Evolutionary conservation across 495 filamentous ascomycete genomes (phyloP), one percentile per base, ranked within the genome.

Genomic region (Penicillium chermesinum): DNA sequence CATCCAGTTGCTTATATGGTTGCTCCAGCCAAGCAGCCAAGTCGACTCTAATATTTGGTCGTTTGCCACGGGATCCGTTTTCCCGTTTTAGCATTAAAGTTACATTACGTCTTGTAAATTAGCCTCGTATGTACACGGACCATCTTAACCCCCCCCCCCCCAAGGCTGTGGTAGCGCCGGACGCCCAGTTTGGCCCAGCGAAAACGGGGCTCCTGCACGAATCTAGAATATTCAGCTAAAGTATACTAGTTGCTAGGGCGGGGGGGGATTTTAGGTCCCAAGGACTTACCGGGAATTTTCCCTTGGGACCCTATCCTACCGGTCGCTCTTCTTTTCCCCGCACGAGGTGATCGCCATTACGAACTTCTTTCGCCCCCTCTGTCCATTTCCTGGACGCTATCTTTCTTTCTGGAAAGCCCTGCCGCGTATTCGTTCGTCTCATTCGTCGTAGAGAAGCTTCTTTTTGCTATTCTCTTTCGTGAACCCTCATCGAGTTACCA

Each of bases 71-170:
- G 57, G 57, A 55, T 54, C 48, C 15, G 40, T 54, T 60, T 57
- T 32, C 57, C 53, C 25, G 41, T 59, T 60, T 46, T 12, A 55
- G 57, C 18, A 21, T 35, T 21, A 16, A 34, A 48, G 49, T 52
- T 49, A 49, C 53, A 52, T 52, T n/a, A n/a, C n/a, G n/a, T n/a
- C n/a, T n/a, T 14, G 45, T 25, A 47, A 38, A 35, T 38, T 19
- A 40, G 38, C 15, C 7, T 38, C 18, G 18, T 42, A 12, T 22
- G 32, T 46, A 15, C 41, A 52, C 54, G 46, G 48, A 46, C 45
- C 36, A 22, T 45, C 36, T 21, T 18, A 22, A 37, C 12, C n/a
- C 38, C n/a, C n/a, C n/a, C n/a, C n/a, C n/a, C n/a, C n/a, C n/a
- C n/a, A n/a, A n/a, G n/a, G n/a, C n/a, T n/a, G n/a, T 30, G 25